A percentile compares a stretch with the other conserved stretches of the same genome.
phyloP scores from a whole-genome alignment of 345 rosid genomes.

The Salix suchowensis region DNA sequence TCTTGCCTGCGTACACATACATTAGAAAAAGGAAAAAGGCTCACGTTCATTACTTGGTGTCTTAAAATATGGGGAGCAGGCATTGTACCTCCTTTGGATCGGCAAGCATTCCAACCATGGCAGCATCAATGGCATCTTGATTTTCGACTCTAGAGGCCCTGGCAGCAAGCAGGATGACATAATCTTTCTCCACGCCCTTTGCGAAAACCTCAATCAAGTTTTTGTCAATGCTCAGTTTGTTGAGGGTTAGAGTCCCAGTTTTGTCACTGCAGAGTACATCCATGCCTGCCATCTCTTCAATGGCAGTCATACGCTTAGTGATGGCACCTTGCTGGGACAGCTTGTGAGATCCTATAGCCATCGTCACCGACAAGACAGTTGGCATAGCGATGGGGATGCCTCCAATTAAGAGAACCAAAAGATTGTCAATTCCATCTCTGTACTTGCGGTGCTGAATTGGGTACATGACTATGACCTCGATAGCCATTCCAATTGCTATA shows the following conservation, averaged over 20 bases:
- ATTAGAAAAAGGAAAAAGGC: neutral
- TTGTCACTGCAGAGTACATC: slow-evolving; percentile 34
- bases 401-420: slow-evolving; percentile 29
- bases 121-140: slow-evolving; percentile 34
- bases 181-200: slow-evolving; percentile 23
- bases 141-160: slow-evolving; percentile 34
- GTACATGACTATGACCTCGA: slow-evolving; percentile 26
- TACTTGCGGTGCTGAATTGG: slow-evolving; percentile 29
- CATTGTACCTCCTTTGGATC: slow-evolving; percentile 32
- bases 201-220: slow-evolving; percentile 21
- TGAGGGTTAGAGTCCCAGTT: slow-evolving; percentile 28
- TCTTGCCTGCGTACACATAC: slow-evolving; percentile 30
- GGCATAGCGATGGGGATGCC: slow-evolving; percentile 34
- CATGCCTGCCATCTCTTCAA: slow-evolving; percentile 31
- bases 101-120: slow-evolving; percentile 33
- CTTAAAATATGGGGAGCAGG: neutral
- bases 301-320: slow-evolving; percentile 31
- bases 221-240: slow-evolving; percentile 27
- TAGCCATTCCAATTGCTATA: slow-evolving; percentile 23
- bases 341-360: slow-evolving; percentile 32
- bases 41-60: slow-evolving; percentile 14
- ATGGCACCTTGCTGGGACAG: slow-evolving; percentile 27
- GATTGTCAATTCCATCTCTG: slow-evolving; percentile 29
- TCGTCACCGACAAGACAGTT: slow-evolving; percentile 28
- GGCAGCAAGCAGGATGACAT: slow-evolving; percentile 25